Evolutionary conservation across 2,329 filamentous ascomycete species (phyloP), one percentile per base, ranked within the genome.

Genomic region (Septoria linicola): DNA sequence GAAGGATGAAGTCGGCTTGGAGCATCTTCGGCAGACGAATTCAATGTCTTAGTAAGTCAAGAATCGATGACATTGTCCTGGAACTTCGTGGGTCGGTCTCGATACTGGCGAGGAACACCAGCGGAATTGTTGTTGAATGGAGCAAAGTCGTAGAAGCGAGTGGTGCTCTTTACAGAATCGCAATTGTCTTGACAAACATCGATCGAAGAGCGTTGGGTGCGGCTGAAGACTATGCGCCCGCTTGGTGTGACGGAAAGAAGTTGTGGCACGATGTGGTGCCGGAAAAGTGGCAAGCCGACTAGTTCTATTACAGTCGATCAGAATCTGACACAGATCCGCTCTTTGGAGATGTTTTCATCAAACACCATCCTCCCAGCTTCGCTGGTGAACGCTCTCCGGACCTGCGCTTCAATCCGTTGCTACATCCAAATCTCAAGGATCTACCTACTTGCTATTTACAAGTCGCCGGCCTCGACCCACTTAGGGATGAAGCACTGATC

Each of bases 401-500:
- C 23, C 49, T 51, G 5, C 36, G 41, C 4, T 55, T 49, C 35
- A 54, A 36, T 27, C 59, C 57, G 10, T 14, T 56, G 11, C 25
- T 59, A 31, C 51, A 59, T 34, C 17, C 16, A 7, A 41, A 54
- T 19, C 47, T 72, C 43, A 57, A 58, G 7, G 66, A 56, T 3
- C 60, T 78, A 11, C 76, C 76, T 5, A 69, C 68, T 1, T 68
- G 73, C 0, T 80, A 77, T 59, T 64, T 81, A 2, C 75, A 79
- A 59, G 64, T 80, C 1, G 73, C 69, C 48, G 78, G 77, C 6
- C 49, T 76, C 34, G 79, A 81, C 61, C 73, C 73, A 0, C 53
- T 77, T 1, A 63, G 79, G 5, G 79, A 82, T 54, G 78, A 80
- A 48, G 75, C 67, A 0, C 53, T 81, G 40, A 73, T 80, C 0